Conservation (phyloP, 768 basidiomycete genomes). For the Lactarius akahatsu region DNA sequence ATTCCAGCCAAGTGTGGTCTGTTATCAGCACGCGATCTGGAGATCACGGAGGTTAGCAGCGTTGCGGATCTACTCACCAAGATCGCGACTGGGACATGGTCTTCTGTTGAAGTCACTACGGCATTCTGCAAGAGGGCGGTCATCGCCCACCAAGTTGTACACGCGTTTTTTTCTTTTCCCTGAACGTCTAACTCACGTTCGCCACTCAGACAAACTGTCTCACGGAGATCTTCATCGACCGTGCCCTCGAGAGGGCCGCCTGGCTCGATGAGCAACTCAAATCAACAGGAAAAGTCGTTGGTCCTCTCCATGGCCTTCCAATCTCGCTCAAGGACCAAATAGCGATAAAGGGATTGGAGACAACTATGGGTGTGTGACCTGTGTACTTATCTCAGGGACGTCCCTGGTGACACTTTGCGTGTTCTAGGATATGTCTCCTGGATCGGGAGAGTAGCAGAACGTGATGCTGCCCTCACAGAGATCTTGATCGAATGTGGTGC, state of each 20-base stretch:
- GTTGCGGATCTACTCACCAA: conserved; percentile 47
- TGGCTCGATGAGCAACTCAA: conserved; percentile 44
- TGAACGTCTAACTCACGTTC: not conserved
- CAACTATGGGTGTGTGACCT: conserved; percentile 47
- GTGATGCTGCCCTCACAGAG: conserved; percentile 52
- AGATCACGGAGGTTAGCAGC: conserved; percentile 59
- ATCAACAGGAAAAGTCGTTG: conserved; percentile 42
- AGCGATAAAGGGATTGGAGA: conserved; percentile 60
- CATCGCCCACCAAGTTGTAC: conserved; percentile 50
- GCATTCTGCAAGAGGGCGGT: conserved; percentile 51
- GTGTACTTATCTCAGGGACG: conserved; percentile 20
- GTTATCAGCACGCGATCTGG: conserved; percentile 54
- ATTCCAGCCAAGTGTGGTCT: conserved; percentile 58
- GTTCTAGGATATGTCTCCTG: conserved; percentile 51
- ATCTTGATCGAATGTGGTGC: conserved; percentile 56
- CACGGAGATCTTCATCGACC: conserved; percentile 50
- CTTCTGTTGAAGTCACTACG: conserved; percentile 50
- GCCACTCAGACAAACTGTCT: conserved; percentile 45
- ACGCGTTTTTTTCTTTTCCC: conserved; percentile 21
- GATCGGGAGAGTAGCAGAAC: conserved; percentile 48
- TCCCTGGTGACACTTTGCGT: not conserved
- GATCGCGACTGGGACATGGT: conserved; percentile 54
- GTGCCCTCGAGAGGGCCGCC: conserved; percentile 43
- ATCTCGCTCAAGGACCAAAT: conserved; percentile 51
- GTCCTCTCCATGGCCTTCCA: conserved; percentile 48